Base-by-base conservation (phyloP, 177 flowering plant genomes). In the Vitis hybrid region DNA sequence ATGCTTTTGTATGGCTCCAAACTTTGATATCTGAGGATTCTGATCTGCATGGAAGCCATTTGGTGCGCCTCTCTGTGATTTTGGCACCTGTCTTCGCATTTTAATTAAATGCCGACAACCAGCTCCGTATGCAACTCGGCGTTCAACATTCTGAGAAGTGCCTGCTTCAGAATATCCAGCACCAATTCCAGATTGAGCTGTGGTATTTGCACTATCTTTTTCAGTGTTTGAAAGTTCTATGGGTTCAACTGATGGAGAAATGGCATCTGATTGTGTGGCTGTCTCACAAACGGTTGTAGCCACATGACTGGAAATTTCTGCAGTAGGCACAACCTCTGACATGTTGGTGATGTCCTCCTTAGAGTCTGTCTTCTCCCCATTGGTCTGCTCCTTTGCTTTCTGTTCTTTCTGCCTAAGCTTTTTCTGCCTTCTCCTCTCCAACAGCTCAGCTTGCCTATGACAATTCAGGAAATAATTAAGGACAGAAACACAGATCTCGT, bases 371-470 rank as follows among this genome's bases (percentile, higher is more conserved):
- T 73, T 80, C 60, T 81, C 83, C 51, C 31, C 82, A 53, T 71
- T 72, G 39, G 71, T 69, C 61, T 80, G 91, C 60, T 86, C 94
- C 81, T 80, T 90, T 50, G 77, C 87, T 72, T 77, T 90, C 70
- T 84, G 91, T 73, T 84, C 91, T 74, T 86, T 87, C 77, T 89
- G 97, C 77, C 91, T 78, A 45, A 90, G 90, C 83, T 88, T 92
- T 81, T 86, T 92, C 85, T 76, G 80, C 73, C 86, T 85, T 74
- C 77, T 94, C 81, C 76, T 85, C 73, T 92, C 97, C 78, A 87
- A 69, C 51, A 88, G 78, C 52, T 84, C 90, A 59, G 89, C 90
- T 87, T 84, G 90, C 79, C 98, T 91, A 64, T 11, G 39, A 22
- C 53, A 56, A 33, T 15, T 48, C 51, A 39, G 26, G 51, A 59